Base-by-base conservation (phyloP, 2,329 filamentous ascomycete species). In the Ilyonectria robusta region DNA sequence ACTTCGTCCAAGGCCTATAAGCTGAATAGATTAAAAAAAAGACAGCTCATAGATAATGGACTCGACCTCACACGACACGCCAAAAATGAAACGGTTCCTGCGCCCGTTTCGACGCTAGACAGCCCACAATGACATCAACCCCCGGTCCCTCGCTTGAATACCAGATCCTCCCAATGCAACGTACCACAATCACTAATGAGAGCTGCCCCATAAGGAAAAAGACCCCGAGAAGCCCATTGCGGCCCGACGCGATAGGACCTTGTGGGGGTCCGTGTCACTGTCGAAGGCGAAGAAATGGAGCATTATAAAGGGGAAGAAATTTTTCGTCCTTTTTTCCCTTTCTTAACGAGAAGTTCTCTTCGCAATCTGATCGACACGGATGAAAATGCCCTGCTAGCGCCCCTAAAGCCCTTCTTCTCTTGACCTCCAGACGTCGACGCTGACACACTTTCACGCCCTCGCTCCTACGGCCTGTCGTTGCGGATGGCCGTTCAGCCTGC, bases 401-500 rank as follows among this genome's bases (percentile, higher is more conserved):
- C 50, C 50, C 50, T 13, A 21, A 21, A 19, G 37, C 17, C 40
- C 9, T 7, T 17, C 8, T 35, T 21, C 26, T 17, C 5, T 47
- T 19, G 8, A 19, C 29, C 17, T 4, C 9, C 44, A 10, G 17
- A 21, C 48, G 8, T n/a, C 50, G 17, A 47, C 23, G 26, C 13
- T 13, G 42, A 19, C 56, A 23, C 29, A 29, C 17, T 33, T 37
- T 23, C 54, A 57, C 35, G 26, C 21, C 15, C 40, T 40, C 37
- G 37, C 57, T 57, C n/a, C n/a, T 59, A 55, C 63, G 35, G 11
- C 15, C 26, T 23, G 26, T 26, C 37, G 26, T 26, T 19, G 35
- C 71, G 65, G 65, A 75, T 76, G 73, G 72, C 67, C 65, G 70
- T 65, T 53, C 64, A 65, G 29, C 61, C 67, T 31, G 21, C 65